These are phyloP conservation scores for Candida piceae DNA, from an alignment of 805 yeast genomes.

Conservation along the genomic window DNA sequence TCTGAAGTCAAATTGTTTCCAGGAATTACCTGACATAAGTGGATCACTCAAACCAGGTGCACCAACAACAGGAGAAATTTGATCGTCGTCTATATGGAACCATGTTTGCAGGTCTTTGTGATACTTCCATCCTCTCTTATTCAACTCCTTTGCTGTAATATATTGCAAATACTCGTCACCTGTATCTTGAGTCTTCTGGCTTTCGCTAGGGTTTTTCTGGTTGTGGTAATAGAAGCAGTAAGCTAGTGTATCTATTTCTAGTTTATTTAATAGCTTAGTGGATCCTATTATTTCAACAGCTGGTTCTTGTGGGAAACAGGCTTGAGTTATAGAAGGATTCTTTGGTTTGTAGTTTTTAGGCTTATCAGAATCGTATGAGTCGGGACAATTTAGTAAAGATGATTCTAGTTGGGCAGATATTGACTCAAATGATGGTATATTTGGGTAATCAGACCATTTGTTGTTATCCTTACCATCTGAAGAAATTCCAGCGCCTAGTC, in stretches of 20 bases:
- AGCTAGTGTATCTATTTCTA: constrained; percentile 83
- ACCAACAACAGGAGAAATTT: constrained; percentile 28
- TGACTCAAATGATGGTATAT: constrained; percentile 49
- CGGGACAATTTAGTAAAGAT: constrained; percentile 86
- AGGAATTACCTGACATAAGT: constrained; percentile 18
- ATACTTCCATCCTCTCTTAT: constrained; percentile 75
- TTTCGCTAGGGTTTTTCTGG: constrained; percentile 18
- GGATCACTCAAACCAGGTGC: constrained; percentile 10
- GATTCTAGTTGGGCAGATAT: constrained; percentile 63
- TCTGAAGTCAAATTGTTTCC: constrained; percentile 77
- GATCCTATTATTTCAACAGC: constrained; percentile 60
- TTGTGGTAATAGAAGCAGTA: constrained; percentile 85
- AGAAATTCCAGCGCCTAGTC: constrained; percentile 13
- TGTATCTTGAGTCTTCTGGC: constrained; percentile 1
- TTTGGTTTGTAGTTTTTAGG: constrained; percentile 71
- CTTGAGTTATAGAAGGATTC: constrained; percentile 84
- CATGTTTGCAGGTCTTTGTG: constrained; percentile 72
- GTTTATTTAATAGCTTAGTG: constrained; percentile 55
- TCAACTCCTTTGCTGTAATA: constrained; percentile 75
- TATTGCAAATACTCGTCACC: constrained; percentile 62
- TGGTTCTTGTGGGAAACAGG: constrained; percentile 86
- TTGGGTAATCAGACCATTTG: constrained; percentile 32
- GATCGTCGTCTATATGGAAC: constrained; percentile 69
- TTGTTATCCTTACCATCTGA: constrained; percentile 23
- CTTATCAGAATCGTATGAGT: constrained; percentile 82